A percentile compares a stretch with the other conserved stretches of the same genome.
These are phyloP conservation scores for Cladosporium oxysporum DNA, from an alignment of 2,329 filamentous ascomycete genomes.

Conservation along the genomic window DNA sequence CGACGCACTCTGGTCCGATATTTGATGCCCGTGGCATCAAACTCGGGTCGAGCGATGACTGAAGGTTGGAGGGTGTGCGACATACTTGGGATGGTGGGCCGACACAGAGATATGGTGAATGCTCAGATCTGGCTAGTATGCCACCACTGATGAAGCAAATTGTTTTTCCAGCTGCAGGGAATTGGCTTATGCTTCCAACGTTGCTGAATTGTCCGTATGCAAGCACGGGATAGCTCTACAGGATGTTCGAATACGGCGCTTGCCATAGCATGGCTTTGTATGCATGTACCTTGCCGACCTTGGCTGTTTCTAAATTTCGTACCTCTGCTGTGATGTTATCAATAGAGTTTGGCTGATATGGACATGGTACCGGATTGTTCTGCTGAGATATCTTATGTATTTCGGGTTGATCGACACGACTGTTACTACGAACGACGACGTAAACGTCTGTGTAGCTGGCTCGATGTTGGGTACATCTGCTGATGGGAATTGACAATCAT, in stretches of 20 bases:
- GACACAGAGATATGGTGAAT: background rate
- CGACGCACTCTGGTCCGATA: background rate
- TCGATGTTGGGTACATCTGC: background rate
- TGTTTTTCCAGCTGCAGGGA: background rate
- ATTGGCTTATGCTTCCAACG: background rate
- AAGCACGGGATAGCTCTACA: background rate
- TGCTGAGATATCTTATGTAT: background rate
- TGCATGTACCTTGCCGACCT: background rate
- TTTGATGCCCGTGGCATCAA: background rate
- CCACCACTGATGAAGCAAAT: background rate
- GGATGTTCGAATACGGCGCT: background rate
- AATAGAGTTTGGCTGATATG: background rate
- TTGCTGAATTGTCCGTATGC: background rate
- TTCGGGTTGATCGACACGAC: background rate
- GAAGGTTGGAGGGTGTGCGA: background rate
- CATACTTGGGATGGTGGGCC: background rate
- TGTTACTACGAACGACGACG: background rate
- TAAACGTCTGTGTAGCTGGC: background rate
- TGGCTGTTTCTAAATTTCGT: background rate
- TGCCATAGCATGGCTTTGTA: background rate
- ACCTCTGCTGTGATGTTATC: background rate
- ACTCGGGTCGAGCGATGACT: background rate
- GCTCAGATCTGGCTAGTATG: background rate
- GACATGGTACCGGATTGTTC: background rate
- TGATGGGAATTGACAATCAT: background rate